These are phyloP conservation scores for Perilla frutescens DNA, from an alignment of 257 asterid genomes.

Conservation along the genomic window DNA sequence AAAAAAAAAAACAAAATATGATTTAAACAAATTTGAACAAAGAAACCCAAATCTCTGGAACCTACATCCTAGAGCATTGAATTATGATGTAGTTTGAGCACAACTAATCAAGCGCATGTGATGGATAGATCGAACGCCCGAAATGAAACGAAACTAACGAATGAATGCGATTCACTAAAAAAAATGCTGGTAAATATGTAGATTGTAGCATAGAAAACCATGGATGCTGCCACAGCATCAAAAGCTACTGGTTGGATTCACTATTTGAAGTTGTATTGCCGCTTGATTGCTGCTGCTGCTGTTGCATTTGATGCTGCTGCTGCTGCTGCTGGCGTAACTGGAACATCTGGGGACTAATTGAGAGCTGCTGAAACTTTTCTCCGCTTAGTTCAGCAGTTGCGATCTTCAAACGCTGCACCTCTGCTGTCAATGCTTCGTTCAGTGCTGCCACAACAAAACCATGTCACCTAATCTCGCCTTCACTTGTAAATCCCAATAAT, in stretches of 20 bases:
- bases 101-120: background rate
- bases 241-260: constrained; percentile 43
- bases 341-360: constrained; percentile 58
- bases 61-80: constrained; percentile 31
- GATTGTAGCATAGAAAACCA: background rate
- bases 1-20: background rate
- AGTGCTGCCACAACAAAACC: constrained; percentile 54
- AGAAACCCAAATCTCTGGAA: constrained; percentile 29
- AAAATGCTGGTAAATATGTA: background rate
- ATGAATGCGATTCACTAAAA: constrained; percentile 32
- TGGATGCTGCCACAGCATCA: constrained; percentile 22
- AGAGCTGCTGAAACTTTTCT: constrained; percentile 61
- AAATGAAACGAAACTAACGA: constrained; percentile 43
- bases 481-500: background rate
- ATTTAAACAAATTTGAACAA: constrained; percentile 20
- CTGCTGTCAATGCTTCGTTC: constrained; percentile 66
- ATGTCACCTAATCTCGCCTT: background rate
- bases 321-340: constrained; percentile 55
- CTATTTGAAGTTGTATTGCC: constrained; percentile 42
- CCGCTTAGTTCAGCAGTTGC: constrained; percentile 53
- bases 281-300: constrained; percentile 43
- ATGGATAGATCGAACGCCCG: constrained; percentile 9
- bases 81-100: constrained; percentile 8
- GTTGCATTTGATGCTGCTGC: constrained; percentile 53
- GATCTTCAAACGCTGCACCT: constrained; percentile 70